Base-by-base conservation (phyloP, 1,284 basidiomycete species). In the Clitocybe nebularis region DNA sequence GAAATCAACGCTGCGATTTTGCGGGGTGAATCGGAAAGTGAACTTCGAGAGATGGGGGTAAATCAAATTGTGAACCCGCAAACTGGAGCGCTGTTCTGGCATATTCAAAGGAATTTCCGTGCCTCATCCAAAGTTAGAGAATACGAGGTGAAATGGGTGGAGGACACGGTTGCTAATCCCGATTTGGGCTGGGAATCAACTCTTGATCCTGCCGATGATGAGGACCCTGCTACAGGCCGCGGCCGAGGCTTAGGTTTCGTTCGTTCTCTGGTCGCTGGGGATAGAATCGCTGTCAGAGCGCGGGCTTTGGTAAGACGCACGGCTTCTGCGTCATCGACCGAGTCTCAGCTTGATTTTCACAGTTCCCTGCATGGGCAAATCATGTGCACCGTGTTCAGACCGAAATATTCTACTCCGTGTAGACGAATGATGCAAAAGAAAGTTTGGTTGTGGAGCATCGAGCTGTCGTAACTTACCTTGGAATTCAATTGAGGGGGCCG, bases 331-430 rank as follows among this genome's bases (percentile, higher is more conserved):
- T 22, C 4, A 3, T 16, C 19, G 3, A 5, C 19, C 29, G 19
- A 32, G 19, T 16, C 11, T 14, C 29, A 6, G 10, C 34, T 43
- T 11, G 41, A 28, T 21, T 33, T 26, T 6, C 23, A 4, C 33
- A 64, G 62, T 60, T 53, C 46, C 59, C 56, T 9, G 50, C 51
- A 5, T 64, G 61, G 62, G 28, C 7, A 10, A 63, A 63, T 42
- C 38, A 53, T 33, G 44, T 62, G 11, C 21, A 34, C 20, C 30
- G 28, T 23, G 55, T 47, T 21, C 46, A 49, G 10, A 40, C 59
- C 14, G 49, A 57, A 22, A 46, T 60, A 8, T 50, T 50, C 30
- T 49, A 49, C 36, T 43, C 43, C 10, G 28, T 45, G 10, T 49
- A 36, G 29, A 41, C 29, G 24, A n/a, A 10, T 32, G n/a, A 33